Percentiles rank a stretch among this genome's conserved stretches.
phyloP scores from a whole-genome alignment of 2,329 filamentous ascomycete species.

The Lecanoromycetidae sp. region DNA sequence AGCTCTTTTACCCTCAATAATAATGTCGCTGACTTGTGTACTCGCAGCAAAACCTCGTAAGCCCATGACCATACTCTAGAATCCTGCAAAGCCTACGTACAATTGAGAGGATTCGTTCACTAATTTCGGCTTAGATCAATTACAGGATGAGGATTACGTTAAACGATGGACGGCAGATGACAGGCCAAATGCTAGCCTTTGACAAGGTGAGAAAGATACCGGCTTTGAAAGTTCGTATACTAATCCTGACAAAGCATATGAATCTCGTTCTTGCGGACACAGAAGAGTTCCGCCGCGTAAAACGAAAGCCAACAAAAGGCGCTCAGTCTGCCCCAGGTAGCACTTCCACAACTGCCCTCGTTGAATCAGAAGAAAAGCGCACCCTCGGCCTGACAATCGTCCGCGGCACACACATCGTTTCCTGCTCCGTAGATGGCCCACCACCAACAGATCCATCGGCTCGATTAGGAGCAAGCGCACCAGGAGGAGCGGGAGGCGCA shows the following conservation, averaged over 20 bases:
- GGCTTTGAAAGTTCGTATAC: neutral
- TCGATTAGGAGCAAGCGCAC: constrained; percentile 65
- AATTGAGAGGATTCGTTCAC: neutral
- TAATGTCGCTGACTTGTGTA: constrained; percentile 38
- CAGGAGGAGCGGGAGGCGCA: constrained; percentile 45
- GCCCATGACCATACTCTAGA: constrained; percentile 22
- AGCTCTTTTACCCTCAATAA: neutral
- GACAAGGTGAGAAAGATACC: constrained; percentile 59
- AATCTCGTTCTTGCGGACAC: constrained; percentile 97
- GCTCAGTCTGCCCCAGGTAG: constrained; percentile 47
- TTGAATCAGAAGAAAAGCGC: constrained; percentile 92
- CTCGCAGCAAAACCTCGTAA: constrained; percentile 52
- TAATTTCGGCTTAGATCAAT: constrained; percentile 60
- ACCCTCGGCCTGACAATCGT: constrained; percentile 92
- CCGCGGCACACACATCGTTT: constrained; percentile 87
- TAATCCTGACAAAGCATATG: constrained; percentile 61
- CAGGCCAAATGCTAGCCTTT: constrained; percentile 94
- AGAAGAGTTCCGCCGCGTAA: constrained; percentile 89
- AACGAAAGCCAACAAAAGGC: constrained; percentile 68
- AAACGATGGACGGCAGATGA: constrained; percentile 91
- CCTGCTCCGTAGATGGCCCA: constrained; percentile 86
- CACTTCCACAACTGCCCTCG: constrained; percentile 48
- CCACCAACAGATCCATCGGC: constrained; percentile 88
- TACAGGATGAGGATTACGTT: constrained; percentile 97
- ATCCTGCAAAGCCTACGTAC: neutral